Evolutionary conservation across 441 rosid genomes (phyloP).

Genomic region (Erodium moschatum): DNA sequence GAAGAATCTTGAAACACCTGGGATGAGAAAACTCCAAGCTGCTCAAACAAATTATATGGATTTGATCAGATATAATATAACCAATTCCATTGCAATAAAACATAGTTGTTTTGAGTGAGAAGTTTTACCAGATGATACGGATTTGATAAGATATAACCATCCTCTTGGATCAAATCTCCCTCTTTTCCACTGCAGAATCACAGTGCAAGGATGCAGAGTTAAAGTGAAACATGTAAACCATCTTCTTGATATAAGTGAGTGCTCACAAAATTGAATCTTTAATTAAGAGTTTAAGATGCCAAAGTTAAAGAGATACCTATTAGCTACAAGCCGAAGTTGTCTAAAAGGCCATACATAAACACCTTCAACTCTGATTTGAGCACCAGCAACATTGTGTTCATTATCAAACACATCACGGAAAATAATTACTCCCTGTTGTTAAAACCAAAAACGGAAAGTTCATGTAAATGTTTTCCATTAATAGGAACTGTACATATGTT

Average conservation of each 20-base stretch:
- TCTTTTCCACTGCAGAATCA: slow-evolving; percentile 61
- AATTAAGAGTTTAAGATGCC: background rate
- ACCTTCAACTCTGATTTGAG: slow-evolving; percentile 91
- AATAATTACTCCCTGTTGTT: slow-evolving; percentile 79
- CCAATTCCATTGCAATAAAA: background rate
- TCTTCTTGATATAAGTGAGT: slow-evolving; percentile 11
- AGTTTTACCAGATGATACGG: slow-evolving; percentile 88
- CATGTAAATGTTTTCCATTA: background rate
- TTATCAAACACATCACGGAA: slow-evolving; percentile 92
- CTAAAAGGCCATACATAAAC: slow-evolving; percentile 97
- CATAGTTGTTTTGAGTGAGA: background rate
- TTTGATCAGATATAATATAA: background rate
- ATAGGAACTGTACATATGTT: background rate
- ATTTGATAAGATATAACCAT: slow-evolving; percentile 76
- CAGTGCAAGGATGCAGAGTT: slow-evolving; percentile 19
- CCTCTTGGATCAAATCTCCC: slow-evolving; percentile 60
- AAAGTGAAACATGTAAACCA: slow-evolving; percentile 16
- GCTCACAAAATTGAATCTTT: background rate
- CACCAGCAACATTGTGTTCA: slow-evolving; percentile 79
- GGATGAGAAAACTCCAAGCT: slow-evolving; percentile 97
- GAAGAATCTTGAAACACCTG: slow-evolving; percentile 94
- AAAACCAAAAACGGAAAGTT: slow-evolving; percentile 10
- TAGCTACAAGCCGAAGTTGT: slow-evolving; percentile 91
- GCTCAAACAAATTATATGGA: slow-evolving; percentile 24
- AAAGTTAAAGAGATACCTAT: slow-evolving; percentile 44